A percentile compares a stretch with the other conserved stretches of the same genome.
These are phyloP conservation scores for Avicennia marina DNA, from an alignment of 257 asterid species.

Conservation along the genomic window DNA sequence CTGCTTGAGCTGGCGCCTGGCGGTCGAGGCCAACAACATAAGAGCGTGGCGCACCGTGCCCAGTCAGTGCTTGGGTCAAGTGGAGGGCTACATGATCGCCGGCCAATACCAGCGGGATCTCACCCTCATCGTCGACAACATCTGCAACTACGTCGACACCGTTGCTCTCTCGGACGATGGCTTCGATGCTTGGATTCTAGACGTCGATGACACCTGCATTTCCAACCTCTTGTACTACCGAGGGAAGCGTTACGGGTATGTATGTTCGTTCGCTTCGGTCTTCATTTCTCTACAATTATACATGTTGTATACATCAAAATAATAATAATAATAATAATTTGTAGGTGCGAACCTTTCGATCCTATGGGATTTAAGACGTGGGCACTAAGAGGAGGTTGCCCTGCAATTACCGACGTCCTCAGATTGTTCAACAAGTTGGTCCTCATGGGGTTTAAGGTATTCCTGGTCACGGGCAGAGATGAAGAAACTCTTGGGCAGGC, in stretches of 20 bases:
- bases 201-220: conserved; percentile 63
- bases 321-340: not conserved
- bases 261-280: not conserved
- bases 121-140: conserved; percentile 31
- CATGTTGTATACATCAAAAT: no score
- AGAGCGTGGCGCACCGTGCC: conserved; percentile 60
- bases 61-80: conserved; percentile 37
- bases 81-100: conserved; percentile 41
- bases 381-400: conserved; percentile 46
- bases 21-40: conserved; percentile 63
- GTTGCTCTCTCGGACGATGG: conserved; percentile 32
- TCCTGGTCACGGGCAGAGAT: conserved; percentile 55
- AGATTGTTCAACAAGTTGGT: conserved; percentile 41
- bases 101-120: conserved; percentile 52
- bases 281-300: no score
- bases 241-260: conserved; percentile 39
- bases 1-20: conserved; percentile 69
- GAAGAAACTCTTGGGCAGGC: conserved; percentile 44
- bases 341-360: conserved; percentile 57
- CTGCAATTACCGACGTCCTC: conserved; percentile 43
- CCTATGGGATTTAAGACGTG: conserved; percentile 49
- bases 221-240: conserved; percentile 51
- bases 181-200: conserved; percentile 60
- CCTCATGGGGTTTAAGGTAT: conserved; percentile 40
- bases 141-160: conserved; percentile 29